Evolutionary conservation across 139 green algal genomes (phyloP).

Genomic region (Chlamydomonas sp.): DNA sequence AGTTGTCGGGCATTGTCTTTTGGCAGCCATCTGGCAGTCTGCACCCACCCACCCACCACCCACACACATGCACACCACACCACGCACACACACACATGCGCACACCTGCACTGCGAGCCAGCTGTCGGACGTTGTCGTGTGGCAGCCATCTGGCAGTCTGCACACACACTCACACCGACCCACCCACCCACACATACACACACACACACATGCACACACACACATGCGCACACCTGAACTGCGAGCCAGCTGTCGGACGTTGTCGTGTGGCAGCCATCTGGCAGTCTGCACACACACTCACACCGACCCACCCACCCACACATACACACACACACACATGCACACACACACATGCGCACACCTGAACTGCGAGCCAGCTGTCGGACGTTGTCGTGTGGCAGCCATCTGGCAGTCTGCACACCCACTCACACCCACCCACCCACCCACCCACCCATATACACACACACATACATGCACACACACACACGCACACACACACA

Average conservation of each 20-base stretch:
- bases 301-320: neutral
- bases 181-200: neutral
- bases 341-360: conserved; percentile 3
- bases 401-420: neutral
- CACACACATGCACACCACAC: neutral
- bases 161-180: neutral
- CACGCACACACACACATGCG: neutral
- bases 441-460: too few relatives aligned
- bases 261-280: too few relatives aligned
- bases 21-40: neutral
- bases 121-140: neutral
- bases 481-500: neutral
- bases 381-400: too few relatives aligned
- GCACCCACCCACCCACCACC: neutral
- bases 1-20: neutral
- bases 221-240: neutral
- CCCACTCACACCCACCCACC: too few relatives aligned
- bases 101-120: neutral
- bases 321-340: neutral
- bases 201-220: neutral
- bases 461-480: neutral
- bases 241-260: too few relatives aligned
- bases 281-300: neutral
- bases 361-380: neutral
- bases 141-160: neutral